phyloP scores from a whole-genome alignment of 306 rosid species.

The Parietaria judaica region DNA sequence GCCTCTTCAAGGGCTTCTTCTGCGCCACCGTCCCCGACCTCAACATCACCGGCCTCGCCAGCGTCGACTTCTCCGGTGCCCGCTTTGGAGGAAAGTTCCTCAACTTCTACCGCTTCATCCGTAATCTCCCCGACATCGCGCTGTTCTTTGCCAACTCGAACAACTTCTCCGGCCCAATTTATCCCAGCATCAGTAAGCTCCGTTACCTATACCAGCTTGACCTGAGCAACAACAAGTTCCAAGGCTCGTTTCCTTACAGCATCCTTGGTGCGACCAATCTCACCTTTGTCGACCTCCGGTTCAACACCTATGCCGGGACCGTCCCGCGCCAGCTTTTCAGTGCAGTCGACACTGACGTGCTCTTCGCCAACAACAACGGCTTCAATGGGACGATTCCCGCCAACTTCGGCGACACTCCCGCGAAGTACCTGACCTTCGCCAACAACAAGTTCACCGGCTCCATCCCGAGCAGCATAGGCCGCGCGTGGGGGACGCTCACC shows the following conservation, averaged over 20 bases:
- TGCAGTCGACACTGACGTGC: conserved; percentile 26
- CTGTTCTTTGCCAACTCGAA: conserved; percentile 33
- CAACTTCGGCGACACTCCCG: conserved; percentile 34
- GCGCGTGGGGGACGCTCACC: conserved; percentile 24
- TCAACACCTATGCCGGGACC: conserved; percentile 22
- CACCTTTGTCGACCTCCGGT: conserved; percentile 30
- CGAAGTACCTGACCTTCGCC: conserved; percentile 29
- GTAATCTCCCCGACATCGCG: conserved; percentile 33
- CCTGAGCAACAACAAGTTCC: conserved; percentile 35
- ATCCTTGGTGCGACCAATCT: conserved; percentile 24
- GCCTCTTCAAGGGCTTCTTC: conserved; percentile 31
- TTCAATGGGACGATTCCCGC: conserved; percentile 18
- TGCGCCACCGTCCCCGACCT: conserved; percentile 37
- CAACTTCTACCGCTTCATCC: conserved; percentile 33
- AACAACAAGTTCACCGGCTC: conserved; percentile 26
- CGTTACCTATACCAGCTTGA: conserved; percentile 33
- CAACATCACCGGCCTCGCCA: conserved; percentile 33
- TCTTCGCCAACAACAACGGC: conserved; percentile 33
- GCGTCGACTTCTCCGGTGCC: conserved; percentile 31
- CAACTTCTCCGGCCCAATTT: conserved; percentile 24
- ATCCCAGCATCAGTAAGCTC: conserved; percentile 12
- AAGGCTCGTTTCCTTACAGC: conserved; percentile 22
- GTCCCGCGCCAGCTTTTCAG: conserved; percentile 21
- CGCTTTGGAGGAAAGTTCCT: conserved; percentile 30
- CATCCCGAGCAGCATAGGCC: conserved; percentile 27